Evolutionary conservation across 148 eudicot genomes (phyloP).

Genomic region (Chenopodium formosanum): DNA sequence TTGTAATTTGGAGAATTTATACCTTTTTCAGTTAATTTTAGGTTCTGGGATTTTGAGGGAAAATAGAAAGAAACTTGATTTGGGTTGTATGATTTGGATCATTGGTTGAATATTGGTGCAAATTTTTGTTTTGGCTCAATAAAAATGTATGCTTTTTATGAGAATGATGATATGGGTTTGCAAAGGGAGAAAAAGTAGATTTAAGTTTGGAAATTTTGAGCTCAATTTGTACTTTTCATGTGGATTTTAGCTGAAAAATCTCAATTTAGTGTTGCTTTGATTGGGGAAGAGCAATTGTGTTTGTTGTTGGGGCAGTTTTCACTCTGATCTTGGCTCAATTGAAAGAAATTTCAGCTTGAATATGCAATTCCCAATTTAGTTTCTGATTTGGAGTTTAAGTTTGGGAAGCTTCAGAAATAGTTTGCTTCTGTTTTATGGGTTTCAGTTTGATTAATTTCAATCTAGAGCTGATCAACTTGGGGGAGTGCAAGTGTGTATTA

Average conservation of each 20-base stretch:
- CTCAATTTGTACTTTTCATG: not conserved
- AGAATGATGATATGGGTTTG: not conserved
- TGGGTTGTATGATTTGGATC: not conserved
- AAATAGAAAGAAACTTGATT: constrained; percentile 11
- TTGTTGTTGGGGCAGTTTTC: not conserved
- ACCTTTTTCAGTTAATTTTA: not conserved
- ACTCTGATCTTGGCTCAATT: not conserved
- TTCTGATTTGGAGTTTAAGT: not conserved
- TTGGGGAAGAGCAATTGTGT: not conserved
- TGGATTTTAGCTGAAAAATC: not conserved
- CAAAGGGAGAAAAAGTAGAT: not conserved
- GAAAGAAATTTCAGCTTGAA: not conserved
- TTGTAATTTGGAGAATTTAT: not conserved
- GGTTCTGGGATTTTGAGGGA: not conserved
- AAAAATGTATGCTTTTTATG: not conserved
- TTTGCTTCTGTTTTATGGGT: not conserved
- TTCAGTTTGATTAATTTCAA: not conserved
- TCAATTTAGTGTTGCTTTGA: not conserved
- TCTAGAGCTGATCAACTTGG: not conserved
- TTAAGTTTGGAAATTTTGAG: not conserved
- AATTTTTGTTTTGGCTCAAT: not conserved
- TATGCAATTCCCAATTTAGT: not conserved
- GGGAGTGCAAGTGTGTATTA: not conserved
- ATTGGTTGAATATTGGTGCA: not conserved
- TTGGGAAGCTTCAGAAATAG: not conserved